Conservation (phyloP, 306 rosid species). For the Adenanthera pavonina region DNA sequence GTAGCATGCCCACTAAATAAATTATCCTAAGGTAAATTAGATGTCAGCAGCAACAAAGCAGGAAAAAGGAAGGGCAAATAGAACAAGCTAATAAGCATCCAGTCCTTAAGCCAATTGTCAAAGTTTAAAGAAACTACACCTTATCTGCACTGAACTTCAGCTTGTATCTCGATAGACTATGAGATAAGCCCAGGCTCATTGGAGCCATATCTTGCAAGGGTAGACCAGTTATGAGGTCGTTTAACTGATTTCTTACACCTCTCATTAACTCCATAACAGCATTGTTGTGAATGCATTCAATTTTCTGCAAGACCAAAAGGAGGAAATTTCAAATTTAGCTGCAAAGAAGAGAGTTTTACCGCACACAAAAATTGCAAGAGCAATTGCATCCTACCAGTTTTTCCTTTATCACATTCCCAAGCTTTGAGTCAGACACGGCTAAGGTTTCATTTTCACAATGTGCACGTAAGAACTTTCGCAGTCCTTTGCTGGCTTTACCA, state of each 20-base stretch:
- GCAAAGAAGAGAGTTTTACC: background rate
- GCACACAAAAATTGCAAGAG: background rate
- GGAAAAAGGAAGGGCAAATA: background rate
- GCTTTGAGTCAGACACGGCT: constrained; percentile 90
- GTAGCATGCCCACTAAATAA: background rate
- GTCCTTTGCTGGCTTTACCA: constrained; percentile 87
- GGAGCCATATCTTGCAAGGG: constrained; percentile 94
- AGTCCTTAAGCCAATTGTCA: background rate
- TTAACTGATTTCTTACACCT: constrained; percentile 84
- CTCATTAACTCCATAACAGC: constrained; percentile 92
- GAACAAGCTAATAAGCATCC: background rate
- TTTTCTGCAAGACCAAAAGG: constrained; percentile 59
- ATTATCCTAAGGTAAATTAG: background rate
- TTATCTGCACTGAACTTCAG: constrained; percentile 95
- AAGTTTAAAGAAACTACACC: constrained; percentile 51
- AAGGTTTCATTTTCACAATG: constrained; percentile 80
- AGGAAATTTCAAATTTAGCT: background rate
- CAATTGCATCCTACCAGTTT: constrained; percentile 59
- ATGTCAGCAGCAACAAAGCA: background rate
- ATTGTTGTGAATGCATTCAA: constrained; percentile 82
- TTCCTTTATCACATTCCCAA: constrained; percentile 82
- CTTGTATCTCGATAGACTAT: constrained; percentile 87
- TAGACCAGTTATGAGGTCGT: constrained; percentile 81
- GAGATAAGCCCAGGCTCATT: constrained; percentile 95
- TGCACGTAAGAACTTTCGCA: constrained; percentile 80